A percentile compares a stretch with the other conserved stretches of the same genome.
Conservation (phyloP, 495 filamentous ascomycete species). For the Xylaria grammica region DNA sequence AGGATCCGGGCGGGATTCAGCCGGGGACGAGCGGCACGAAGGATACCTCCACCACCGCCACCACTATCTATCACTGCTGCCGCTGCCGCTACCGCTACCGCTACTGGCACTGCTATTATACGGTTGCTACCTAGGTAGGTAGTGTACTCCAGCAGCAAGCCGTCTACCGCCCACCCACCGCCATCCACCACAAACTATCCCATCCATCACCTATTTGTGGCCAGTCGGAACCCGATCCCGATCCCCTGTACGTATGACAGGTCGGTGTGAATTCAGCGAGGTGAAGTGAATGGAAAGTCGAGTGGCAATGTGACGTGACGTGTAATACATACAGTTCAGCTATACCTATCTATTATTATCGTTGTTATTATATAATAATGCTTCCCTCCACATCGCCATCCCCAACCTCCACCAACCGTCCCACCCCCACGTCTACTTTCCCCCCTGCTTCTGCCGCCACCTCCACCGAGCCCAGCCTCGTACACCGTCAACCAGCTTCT, state of each 20-base stretch:
- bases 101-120: too few relatives aligned
- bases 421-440: slow-evolving; percentile 6
- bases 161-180: neutral
- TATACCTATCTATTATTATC: neutral
- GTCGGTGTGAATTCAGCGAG: neutral
- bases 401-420: slow-evolving; percentile 2
- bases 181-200: neutral
- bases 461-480: slow-evolving; percentile 2
- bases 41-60: too few relatives aligned
- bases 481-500: neutral
- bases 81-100: too few relatives aligned
- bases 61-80: too few relatives aligned
- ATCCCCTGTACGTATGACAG: slow-evolving; percentile 4
- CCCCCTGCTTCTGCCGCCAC: slow-evolving; percentile 5
- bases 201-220: neutral
- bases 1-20: too few relatives aligned
- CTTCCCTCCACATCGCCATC: slow-evolving; percentile 20
- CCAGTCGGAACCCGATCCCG: neutral
- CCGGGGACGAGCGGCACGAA: too few relatives aligned
- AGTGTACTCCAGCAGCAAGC: too few relatives aligned
- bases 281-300: neutral
- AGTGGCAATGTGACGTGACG: neutral
- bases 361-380: slow-evolving; percentile 9
- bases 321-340: slow-evolving; percentile 3
- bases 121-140: too few relatives aligned